Evolutionary conservation across 2,329 filamentous ascomycete genomes (phyloP).

Genomic region (Colletotrichum sidae): DNA sequence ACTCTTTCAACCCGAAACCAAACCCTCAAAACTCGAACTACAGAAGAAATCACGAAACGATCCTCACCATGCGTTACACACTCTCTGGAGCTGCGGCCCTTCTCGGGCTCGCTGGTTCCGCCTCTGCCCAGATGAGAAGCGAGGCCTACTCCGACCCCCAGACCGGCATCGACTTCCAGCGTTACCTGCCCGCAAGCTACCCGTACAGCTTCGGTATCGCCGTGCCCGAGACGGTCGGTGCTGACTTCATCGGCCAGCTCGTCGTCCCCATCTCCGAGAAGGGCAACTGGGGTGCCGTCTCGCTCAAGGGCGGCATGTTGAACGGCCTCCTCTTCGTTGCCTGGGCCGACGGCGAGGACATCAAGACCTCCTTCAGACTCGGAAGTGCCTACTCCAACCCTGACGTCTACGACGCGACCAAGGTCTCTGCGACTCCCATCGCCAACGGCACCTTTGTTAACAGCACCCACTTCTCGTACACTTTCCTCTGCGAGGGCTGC

Average conservation of each 20-base stretch:
- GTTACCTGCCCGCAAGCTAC: slow-evolving; percentile 34
- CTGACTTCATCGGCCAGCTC: slow-evolving; percentile 67
- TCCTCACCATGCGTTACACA: slow-evolving; percentile 34
- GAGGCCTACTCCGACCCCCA: slow-evolving; percentile 53
- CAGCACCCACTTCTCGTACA: slow-evolving; percentile 63
- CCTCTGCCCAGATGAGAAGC: slow-evolving; percentile 40
- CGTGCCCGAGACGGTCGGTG: slow-evolving; percentile 58
- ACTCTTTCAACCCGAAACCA: slow-evolving; percentile 12
- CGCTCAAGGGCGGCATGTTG: slow-evolving; percentile 59
- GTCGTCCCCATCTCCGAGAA: slow-evolving; percentile 48
- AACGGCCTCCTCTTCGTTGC: slow-evolving; percentile 60
- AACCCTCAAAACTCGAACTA: not conserved
- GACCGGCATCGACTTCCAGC: slow-evolving; percentile 53
- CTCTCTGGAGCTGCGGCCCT: slow-evolving; percentile 33
- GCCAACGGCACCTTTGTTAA: slow-evolving; percentile 64
- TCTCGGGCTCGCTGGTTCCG: slow-evolving; percentile 40
- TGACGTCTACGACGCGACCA: slow-evolving; percentile 54
- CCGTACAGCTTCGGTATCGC: slow-evolving; percentile 63
- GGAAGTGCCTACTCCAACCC: slow-evolving; percentile 59
- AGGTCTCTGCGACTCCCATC: slow-evolving; percentile 56
- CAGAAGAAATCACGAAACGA: slow-evolving; percentile 6
- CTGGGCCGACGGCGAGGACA: slow-evolving; percentile 59
- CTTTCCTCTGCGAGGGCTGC: slow-evolving; percentile 63
- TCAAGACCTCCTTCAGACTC: slow-evolving; percentile 47
- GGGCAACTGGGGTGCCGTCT: slow-evolving; percentile 62